Evolutionary conservation across 2,329 filamentous ascomycete species (phyloP), one percentile per base, ranked within the genome.

Genomic region (Keithomyces neogunnii): DNA sequence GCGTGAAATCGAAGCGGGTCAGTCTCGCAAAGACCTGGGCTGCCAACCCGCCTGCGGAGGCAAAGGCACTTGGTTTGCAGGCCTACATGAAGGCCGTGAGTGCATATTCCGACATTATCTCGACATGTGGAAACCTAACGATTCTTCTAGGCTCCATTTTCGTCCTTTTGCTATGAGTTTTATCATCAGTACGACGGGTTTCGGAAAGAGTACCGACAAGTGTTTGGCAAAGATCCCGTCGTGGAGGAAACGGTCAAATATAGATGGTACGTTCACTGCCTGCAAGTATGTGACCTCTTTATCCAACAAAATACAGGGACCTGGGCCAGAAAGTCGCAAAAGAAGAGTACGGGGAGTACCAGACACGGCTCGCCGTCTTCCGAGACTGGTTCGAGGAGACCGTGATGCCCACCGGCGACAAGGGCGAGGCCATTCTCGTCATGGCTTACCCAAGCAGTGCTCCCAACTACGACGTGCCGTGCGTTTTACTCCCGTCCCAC

Each of bases 91-190:
- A 51, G 32, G 51, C 64, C n/a, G 67, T 67, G 42, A 54, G 61
- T 55, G 1, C 3, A 10, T 19, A 11, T 10, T 28, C 19, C 10
- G 11, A 6, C 6, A 35, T 44, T 10, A 3, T 11, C 28, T 35
- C 11, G 1, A 33, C 26, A 33, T 33, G 43, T 2, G 3, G 1
- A 6, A 35, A 35, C 3, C 30, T 35, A 13, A 33, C 35, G 13
- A 35, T 26, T 26, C 0, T 9, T 8, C 10, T 13, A 70, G 66
- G 61, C 61, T 3, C 57, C 63, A 1, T 68, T 66, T 32, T 51
- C 53, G 2, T 59, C 59, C 1, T 65, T 64, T 48, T 67, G 63
- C 48, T 63, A 65, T 54, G 65, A 66, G 6, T 68, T 66, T 48
- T 66, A 62, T 48, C 57, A 64, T 40, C 49, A 57, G 4, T 68